A percentile compares a stretch with the other conserved stretches of the same genome.
These are phyloP conservation scores for Sonneratia alba DNA, from an alignment of 345 rosid genomes.

Conservation along the genomic window DNA sequence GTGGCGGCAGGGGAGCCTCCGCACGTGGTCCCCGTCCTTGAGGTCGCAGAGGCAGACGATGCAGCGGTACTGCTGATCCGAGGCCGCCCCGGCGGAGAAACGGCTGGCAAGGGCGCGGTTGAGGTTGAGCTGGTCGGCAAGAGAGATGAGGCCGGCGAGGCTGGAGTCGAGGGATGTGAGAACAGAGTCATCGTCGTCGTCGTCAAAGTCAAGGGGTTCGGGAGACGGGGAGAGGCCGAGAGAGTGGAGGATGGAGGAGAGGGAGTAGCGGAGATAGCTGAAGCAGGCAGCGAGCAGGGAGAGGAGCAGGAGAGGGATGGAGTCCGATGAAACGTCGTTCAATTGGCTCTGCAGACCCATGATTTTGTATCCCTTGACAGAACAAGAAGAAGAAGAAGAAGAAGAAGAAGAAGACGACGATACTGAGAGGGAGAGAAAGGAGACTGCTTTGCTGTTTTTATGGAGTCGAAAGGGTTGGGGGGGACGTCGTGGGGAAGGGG, in stretches of 20 bases:
- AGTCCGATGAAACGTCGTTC: slow-evolving; percentile 68
- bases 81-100: slow-evolving; percentile 15
- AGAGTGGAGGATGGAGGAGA: slow-evolving; percentile 22
- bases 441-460: too few species aligned
- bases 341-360: slow-evolving; percentile 76
- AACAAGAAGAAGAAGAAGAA: too few species aligned
- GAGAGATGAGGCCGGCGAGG: slow-evolving; percentile 26
- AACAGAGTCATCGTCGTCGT: slow-evolving; percentile 4
- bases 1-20: slow-evolving; percentile 76
- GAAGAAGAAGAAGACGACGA: too few species aligned
- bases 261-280: slow-evolving; percentile 35
- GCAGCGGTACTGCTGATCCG: slow-evolving; percentile 24
- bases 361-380: too few species aligned
- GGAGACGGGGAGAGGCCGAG: slow-evolving; percentile 15
- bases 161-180: slow-evolving; percentile 22
- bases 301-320: slow-evolving; percentile 54
- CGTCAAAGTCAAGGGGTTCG: too few species aligned
- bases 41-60: slow-evolving; percentile 54
- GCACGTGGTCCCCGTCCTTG: slow-evolving; percentile 66
- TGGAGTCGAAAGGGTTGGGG: too few species aligned
- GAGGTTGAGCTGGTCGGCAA: slow-evolving; percentile 59
- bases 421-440: too few species aligned
- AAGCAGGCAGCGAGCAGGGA: slow-evolving; percentile 56
- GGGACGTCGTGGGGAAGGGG: too few species aligned
- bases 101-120: slow-evolving; percentile 41